Conservation (phyloP, 768 basidiomycete genomes). For the Amanita rimosa region DNA sequence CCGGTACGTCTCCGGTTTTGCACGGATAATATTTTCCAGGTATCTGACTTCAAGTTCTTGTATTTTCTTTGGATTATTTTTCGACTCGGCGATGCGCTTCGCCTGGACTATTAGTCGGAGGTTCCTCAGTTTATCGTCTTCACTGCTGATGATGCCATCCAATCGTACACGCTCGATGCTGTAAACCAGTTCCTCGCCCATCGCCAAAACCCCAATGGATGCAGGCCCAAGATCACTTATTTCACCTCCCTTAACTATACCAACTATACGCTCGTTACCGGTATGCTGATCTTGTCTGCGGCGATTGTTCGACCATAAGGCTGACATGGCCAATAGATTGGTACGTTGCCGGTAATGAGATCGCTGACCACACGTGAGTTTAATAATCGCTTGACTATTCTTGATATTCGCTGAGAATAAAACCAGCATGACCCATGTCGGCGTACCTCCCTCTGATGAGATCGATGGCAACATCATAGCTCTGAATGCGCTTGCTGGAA, state of each 20-base stretch:
- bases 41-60: background rate
- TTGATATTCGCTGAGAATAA: background rate
- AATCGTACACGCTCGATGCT: constrained; percentile 64
- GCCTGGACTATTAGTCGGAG: constrained; percentile 28
- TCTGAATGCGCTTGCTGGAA: constrained; percentile 68
- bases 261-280: constrained; percentile 64
- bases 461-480: constrained; percentile 73
- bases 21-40: background rate
- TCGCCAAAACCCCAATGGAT: constrained; percentile 69
- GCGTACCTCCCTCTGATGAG: constrained; percentile 47
- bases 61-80: background rate
- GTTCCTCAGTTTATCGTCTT: constrained; percentile 62
- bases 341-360: constrained; percentile 77
- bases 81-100: background rate
- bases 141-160: constrained; percentile 69
- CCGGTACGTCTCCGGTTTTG: constrained; percentile 32
- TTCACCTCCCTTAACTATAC: constrained; percentile 63
- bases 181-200: constrained; percentile 68
- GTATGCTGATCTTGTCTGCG: constrained; percentile 14
- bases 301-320: background rate
- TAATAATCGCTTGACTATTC: background rate
- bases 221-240: constrained; percentile 67
- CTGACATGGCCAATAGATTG: constrained; percentile 33
- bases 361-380: constrained; percentile 65
- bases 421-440: constrained; percentile 68